A percentile compares a stretch with the other conserved stretches of the same genome.
These are phyloP conservation scores for Talaromyces sp. DNA, from an alignment of 2,329 filamentous ascomycete species.

Conservation along the genomic window DNA sequence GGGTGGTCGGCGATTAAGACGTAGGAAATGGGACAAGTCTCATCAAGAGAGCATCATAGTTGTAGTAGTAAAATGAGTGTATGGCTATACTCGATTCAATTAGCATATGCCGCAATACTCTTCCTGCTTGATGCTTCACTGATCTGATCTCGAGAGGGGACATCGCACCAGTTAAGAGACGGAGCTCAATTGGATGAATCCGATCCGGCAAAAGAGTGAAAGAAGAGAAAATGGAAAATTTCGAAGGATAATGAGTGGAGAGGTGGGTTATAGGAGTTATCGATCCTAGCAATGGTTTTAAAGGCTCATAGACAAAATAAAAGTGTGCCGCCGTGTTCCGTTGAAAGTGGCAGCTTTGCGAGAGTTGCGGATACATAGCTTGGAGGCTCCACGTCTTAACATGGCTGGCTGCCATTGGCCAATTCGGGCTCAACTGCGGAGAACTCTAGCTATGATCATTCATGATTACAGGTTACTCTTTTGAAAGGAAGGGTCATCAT, in stretches of 20 bases:
- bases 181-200: background rate
- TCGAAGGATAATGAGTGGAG: background rate
- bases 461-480: background rate
- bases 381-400: background rate
- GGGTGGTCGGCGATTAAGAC: background rate
- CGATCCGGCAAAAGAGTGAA: background rate
- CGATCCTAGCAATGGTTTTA: background rate
- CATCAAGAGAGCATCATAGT: constrained; percentile 13
- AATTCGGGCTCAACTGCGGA: constrained; percentile 9
- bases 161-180: background rate
- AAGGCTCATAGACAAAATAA: background rate
- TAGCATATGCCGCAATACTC: background rate
- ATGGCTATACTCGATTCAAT: background rate
- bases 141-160: background rate
- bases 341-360: constrained; percentile 1
- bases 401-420: constrained; percentile 9
- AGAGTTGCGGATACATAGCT: constrained; percentile 8
- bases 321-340: constrained; percentile 5
- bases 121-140: background rate
- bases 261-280: background rate
- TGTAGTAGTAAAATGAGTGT: background rate
- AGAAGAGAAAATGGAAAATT: background rate
- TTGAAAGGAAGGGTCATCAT: background rate
- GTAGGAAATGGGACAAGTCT: background rate
- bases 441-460: background rate